phyloP scores from a whole-genome alignment of 139 green algal species.

The Tetraselmis chui region DNA sequence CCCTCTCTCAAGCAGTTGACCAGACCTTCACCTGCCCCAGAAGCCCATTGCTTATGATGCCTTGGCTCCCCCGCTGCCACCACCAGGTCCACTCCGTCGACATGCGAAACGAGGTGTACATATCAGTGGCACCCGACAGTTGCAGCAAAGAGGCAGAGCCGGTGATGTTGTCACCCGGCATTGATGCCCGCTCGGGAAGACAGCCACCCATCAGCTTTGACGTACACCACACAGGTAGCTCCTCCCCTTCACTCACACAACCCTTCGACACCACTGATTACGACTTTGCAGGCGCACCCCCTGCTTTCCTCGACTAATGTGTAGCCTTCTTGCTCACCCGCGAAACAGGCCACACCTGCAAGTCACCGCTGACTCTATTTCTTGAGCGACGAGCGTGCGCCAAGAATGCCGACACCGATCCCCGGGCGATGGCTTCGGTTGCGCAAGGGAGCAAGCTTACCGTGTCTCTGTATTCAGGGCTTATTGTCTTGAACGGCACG shows the following conservation, averaged over 20 bases:
- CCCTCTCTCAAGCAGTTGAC: too few relatives aligned
- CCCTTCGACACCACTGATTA: too few relatives aligned
- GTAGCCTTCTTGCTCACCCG: too few relatives aligned
- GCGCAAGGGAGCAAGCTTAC: not conserved
- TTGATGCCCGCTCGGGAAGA: not conserved
- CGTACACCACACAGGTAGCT: slow-evolving; percentile 33
- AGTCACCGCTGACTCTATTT: not conserved
- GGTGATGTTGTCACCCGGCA: slow-evolving; percentile 29
- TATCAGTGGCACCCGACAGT: not conserved
- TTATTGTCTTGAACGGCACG: slow-evolving; percentile 72
- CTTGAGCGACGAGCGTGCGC: not conserved
- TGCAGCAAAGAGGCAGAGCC: slow-evolving; percentile 37
- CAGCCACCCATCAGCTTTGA: slow-evolving; percentile 56
- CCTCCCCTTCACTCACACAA: too few relatives aligned
- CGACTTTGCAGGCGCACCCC: too few relatives aligned
- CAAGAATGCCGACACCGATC: not conserved
- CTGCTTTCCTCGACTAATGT: too few relatives aligned
- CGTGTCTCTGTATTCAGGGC: not conserved
- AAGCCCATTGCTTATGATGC: not conserved
- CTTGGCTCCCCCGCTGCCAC: not conserved
- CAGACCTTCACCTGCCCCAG: not conserved
- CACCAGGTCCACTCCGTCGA: not conserved
- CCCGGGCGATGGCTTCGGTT: not conserved
- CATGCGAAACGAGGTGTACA: not conserved
- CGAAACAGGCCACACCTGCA: not conserved